These are phyloP conservation scores for Coemansia sp. DNA, from an alignment of 192 early-diverging fungal species.

Conservation along the genomic window DNA sequence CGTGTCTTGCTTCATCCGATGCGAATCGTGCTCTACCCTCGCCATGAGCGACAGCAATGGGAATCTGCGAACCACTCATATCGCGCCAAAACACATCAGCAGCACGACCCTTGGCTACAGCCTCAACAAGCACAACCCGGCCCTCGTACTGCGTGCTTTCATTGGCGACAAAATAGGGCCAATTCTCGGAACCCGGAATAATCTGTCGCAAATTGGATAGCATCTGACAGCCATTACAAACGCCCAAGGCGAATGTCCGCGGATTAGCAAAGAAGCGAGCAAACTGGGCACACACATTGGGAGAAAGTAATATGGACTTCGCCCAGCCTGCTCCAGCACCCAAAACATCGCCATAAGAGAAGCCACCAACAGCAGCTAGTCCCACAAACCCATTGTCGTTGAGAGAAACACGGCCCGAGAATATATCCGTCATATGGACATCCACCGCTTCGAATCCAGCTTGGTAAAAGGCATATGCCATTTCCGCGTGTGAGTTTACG, in stretches of 20 bases:
- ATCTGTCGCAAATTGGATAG: slow-evolving; percentile 81
- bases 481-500: slow-evolving; percentile 93
- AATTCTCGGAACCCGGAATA: slow-evolving; percentile 81
- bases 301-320: slow-evolving; percentile 81
- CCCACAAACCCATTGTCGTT: slow-evolving; percentile 82
- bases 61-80: slow-evolving; percentile 90
- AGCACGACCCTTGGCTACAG: slow-evolving; percentile 17
- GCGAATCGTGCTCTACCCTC: slow-evolving; percentile 92
- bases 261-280: slow-evolving; percentile 76
- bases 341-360: slow-evolving; percentile 98
- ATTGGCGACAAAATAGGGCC: slow-evolving; percentile 95
- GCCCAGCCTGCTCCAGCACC: slow-evolving; percentile 99
- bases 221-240: slow-evolving; percentile 99
- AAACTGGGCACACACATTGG: slow-evolving; percentile 73
- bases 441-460: slow-evolving; percentile 96
- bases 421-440: slow-evolving; percentile 98
- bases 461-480: slow-evolving; percentile 92
- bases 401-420: slow-evolving; percentile 66
- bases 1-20: slow-evolving; percentile 37
- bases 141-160: slow-evolving; percentile 96
- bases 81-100: slow-evolving; percentile 79
- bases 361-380: slow-evolving; percentile 95
- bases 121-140: slow-evolving; percentile 75
- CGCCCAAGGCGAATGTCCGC: slow-evolving; percentile 95
- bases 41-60: slow-evolving; percentile 96